A percentile compares a stretch with the other conserved stretches of the same genome.
These are phyloP conservation scores for Nadsonia fulvescens DNA, from an alignment of 805 yeast genomes.

Conservation along the genomic window DNA sequence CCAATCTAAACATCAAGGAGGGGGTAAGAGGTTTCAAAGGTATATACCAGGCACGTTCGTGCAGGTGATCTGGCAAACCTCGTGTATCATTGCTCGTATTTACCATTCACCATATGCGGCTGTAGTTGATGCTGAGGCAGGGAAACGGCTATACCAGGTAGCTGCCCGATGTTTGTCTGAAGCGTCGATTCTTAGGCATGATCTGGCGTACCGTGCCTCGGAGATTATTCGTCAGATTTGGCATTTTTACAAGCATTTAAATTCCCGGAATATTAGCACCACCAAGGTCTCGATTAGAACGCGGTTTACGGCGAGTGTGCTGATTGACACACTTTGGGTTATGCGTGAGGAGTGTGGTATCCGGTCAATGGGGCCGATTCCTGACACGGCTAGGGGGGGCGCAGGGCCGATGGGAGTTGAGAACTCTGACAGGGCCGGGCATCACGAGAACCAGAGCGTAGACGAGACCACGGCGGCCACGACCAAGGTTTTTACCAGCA, in stretches of 20 bases:
- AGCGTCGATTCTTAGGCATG: constrained; percentile 80
- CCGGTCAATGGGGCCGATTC: constrained; percentile 23
- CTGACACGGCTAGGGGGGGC: constrained; percentile 14
- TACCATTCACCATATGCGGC: constrained; percentile 56
- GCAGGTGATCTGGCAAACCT: constrained; percentile 78
- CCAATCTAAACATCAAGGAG: constrained; percentile 20
- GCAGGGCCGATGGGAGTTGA: too few relatives aligned
- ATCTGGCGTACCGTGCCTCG: constrained; percentile 79
- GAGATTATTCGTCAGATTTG: constrained; percentile 91
- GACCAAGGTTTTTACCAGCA: constrained; percentile 4
- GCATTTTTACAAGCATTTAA: constrained; percentile 61
- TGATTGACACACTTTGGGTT: constrained; percentile 77
- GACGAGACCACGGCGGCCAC: constrained; percentile 2
- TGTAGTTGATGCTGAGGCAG: constrained; percentile 50
- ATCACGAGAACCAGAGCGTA: too few relatives aligned
- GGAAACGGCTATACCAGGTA: constrained; percentile 33
- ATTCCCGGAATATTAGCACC: constrained; percentile 12
- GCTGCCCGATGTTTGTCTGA: constrained; percentile 34
- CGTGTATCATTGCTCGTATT: constrained; percentile 65
- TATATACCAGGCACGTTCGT: constrained; percentile 67
- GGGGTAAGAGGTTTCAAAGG: constrained; percentile 43
- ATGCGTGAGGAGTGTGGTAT: constrained; percentile 78
- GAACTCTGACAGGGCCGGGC: too few relatives aligned
- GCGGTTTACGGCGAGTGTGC: constrained; percentile 82
- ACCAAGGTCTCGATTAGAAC: constrained; percentile 34